Evolutionary conservation across 2,329 filamentous ascomycete species (phyloP), one percentile per base, ranked within the genome.

Genomic region (Iodosphaeria phyllophila): DNA sequence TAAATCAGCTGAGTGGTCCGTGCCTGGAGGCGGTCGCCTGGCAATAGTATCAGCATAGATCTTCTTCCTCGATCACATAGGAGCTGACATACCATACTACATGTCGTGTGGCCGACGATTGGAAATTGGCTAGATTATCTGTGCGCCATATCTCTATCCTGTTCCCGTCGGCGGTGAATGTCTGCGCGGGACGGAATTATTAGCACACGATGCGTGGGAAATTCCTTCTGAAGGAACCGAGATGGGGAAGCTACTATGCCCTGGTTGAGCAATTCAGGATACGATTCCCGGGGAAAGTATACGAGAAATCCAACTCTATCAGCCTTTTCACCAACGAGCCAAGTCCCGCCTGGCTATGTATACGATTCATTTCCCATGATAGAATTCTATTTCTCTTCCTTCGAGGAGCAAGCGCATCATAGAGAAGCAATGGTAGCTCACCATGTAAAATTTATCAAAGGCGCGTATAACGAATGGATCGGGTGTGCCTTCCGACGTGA

Each of bases 111-210:
- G 33, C 31, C 1, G 35, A 27, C 15, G 26, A 29, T 28, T 44
- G 40, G 13, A 46, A 43, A 15, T 43, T 35, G 6, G 35, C 32
- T 5, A 46, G 28, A 13, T 30, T 42, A 1, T 27, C 30, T 6
- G 43, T 44, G 4, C 36, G 36, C 42, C 42, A 44, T 18, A 46
- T 42, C 30, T 46, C 43, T 13, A 46, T 40, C 13, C 37, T 37
- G 15, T 43, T 36, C 18, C 41, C 42, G n/a, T n/a, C n/a, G 6
- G 37, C 26, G 3, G 43, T 46, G 24, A 43, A 46, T 5, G 40
- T 46, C 42, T 46, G 10, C n/a, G n/a, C 8, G 5, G n/a, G 12
- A 21, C 11, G 16, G 20, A n/a, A 25, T 18, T 27, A 12, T 23
- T 10, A n/a, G n/a, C n/a, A n/a, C n/a, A n/a, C n/a, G n/a, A n/a